Base-by-base conservation (phyloP, 257 asterid genomes). In the Verbena officinalis region DNA sequence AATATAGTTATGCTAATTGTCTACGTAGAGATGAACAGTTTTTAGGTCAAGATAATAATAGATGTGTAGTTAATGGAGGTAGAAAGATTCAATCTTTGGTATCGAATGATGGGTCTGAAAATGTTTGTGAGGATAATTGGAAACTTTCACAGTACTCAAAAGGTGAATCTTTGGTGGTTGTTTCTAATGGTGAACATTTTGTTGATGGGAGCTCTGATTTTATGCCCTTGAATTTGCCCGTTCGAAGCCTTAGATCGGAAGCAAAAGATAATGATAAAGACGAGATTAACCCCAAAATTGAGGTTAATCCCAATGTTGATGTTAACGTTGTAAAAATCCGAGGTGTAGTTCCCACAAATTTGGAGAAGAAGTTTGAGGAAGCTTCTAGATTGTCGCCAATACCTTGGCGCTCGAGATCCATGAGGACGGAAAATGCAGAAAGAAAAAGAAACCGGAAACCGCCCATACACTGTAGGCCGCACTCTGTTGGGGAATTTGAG, bases 211-310 rank as follows among this genome's bases (percentile, higher is more conserved):
- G 68, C 57, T 66, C 75, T 76, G 85, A 83, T 55, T 75, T 80
- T 74, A 86, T 76, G 75, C 91, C 95, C 36, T 79, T 92, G 80
- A 86, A 89, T 74, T 71, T 92, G 7, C 17, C 17, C 4, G 60
- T 87, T 67, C 82, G 98, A 78, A 89, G 91, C 70, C 68, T 92
- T 58, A 82, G 86, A 73, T 74, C 94, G 22, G 76, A 74, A 48
- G 36, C 38, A 79, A 38, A 33, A 30, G 83, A 66, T 13, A 21
- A 49, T 76, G 85, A 62, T 34, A 64, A 65, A 12, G 50, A 8
- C 58, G 73, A 42, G 15, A 9, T 60, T 49, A 56, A 59, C 57
- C 13, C 66, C 17, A 51, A 64, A 53, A 48, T 31, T 58, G 84
- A 65, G 64, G 74, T 16, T 39, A 72, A 69, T 54, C 48, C 55